Base-by-base conservation (phyloP, 1,284 basidiomycete genomes). In the Testicularia cyperi region DNA sequence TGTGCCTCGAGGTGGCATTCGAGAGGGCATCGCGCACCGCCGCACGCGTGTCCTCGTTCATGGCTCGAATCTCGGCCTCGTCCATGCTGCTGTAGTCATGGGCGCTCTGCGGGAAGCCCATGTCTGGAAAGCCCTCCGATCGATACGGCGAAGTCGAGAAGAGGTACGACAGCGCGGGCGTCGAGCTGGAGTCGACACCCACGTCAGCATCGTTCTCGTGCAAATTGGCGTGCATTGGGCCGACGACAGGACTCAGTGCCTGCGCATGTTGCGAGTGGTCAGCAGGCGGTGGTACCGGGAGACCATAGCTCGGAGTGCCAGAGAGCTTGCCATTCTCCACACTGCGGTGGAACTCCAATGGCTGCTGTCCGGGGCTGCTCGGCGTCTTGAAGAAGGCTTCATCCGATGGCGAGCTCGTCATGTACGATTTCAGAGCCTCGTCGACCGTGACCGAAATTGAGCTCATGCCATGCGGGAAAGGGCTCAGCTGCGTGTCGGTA, bases 21-120 rank as follows among this genome's bases (percentile, higher is more conserved):
- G 57, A 61, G 12, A 61, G 57, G 16, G 57, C 57, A 22, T 61
- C 57, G 23, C 51, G 51, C 5, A 61, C 57, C 8, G 57, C 57
- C 5, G 46, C 43, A 6, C 52, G 45, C 15, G 51, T 61, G 24
- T 54, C 41, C 23, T 54, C 57, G 26, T 49, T 51, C 57, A 61
- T 61, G 9, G 48, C 42, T 12, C 57, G 57, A 30, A 61, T 54
- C 33, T 61, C 57, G 10, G 54, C 49, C 15, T 53, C 57, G 20
- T 48, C 51, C 12, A 61, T 23, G 6, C 38, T 23, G 6, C 38
- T 43, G 33, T 57, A 31, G 14, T 51, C 54, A 24, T 51, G 54
- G n/a, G 39, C 30, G 19, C 39, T 39, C 6, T 43, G 43, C 16
- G 43, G 42, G 6, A 37, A 41, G 16, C 32, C 37, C 2, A 19